Conservation (phyloP, 352 stramenopile species). For the Globisporangium viniferum region DNA sequence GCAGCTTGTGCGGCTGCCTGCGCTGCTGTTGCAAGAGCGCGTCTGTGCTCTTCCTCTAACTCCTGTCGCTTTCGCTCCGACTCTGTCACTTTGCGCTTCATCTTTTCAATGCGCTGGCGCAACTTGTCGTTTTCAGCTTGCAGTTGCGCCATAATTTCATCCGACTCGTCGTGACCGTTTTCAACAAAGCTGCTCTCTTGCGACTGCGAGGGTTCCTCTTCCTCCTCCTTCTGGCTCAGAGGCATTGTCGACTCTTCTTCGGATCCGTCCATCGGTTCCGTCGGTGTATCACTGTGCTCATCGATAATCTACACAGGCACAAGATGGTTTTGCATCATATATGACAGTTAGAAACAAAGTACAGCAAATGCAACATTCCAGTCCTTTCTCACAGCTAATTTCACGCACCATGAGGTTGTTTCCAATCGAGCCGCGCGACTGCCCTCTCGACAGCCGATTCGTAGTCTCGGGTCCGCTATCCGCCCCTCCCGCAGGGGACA, state of each 20-base stretch:
- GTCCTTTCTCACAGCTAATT: background rate
- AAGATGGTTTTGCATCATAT: background rate
- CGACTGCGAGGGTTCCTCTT: constrained; percentile 29
- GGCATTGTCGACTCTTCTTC: constrained; percentile 49
- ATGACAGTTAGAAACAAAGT: background rate
- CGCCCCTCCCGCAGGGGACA: constrained; percentile 40
- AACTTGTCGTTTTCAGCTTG: constrained; percentile 80
- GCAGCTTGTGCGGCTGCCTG: constrained; percentile 9
- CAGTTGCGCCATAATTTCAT: constrained; percentile 41
- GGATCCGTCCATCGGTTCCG: constrained; percentile 48
- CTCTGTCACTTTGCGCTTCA: constrained; percentile 65
- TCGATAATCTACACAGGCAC: constrained; percentile 47
- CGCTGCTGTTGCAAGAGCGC: constrained; percentile 19
- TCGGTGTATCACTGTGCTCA: constrained; percentile 59
- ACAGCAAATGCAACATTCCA: background rate
- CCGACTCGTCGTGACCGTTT: constrained; percentile 8
- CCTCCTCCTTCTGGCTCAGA: constrained; percentile 37
- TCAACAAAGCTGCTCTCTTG: constrained; percentile 20
- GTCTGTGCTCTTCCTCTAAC: constrained; percentile 47
- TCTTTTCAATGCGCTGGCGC: constrained; percentile 64
- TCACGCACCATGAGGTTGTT: constrained; percentile 44
- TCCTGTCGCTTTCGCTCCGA: constrained; percentile 50
- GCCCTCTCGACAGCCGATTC: constrained; percentile 34
- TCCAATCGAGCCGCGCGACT: constrained; percentile 40
- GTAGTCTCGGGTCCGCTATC: constrained; percentile 19